phyloP scores from a whole-genome alignment of 2,329 filamentous ascomycete species.

The Apiospora aurea region DNA sequence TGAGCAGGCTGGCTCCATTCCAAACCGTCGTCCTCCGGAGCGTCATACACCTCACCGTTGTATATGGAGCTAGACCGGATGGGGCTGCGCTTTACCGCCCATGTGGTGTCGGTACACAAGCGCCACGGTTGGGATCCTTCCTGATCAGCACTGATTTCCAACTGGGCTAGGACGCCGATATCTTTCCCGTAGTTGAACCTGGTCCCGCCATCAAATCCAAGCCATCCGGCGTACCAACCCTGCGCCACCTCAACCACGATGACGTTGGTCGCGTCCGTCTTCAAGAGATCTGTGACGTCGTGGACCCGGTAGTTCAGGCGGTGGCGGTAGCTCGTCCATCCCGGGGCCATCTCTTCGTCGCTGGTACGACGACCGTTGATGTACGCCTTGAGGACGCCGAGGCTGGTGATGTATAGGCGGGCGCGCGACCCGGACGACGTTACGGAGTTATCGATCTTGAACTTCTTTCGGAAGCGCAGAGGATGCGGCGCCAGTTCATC shows the following conservation, averaged over 20 bases:
- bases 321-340: slow-evolving; percentile 59
- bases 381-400: slow-evolving; percentile 54
- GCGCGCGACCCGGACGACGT: slow-evolving; percentile 29
- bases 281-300: slow-evolving; percentile 54
- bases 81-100: slow-evolving; percentile 48
- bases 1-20: slow-evolving; percentile 48
- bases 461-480: neutral
- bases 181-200: slow-evolving; percentile 44
- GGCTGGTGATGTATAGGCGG: slow-evolving; percentile 54
- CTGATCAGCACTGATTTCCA: slow-evolving; percentile 35
- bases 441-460: neutral
- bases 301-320: slow-evolving; percentile 61
- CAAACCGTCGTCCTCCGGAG: slow-evolving; percentile 34
- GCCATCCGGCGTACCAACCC: slow-evolving; percentile 57
- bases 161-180: slow-evolving; percentile 39
- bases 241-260: slow-evolving; percentile 56
- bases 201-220: slow-evolving; percentile 40
- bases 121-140: slow-evolving; percentile 31
- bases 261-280: slow-evolving; percentile 44
- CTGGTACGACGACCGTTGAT: slow-evolving; percentile 55
- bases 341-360: slow-evolving; percentile 53
- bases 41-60: slow-evolving; percentile 54
- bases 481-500: neutral
- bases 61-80: slow-evolving; percentile 37
- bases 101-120: slow-evolving; percentile 47